phyloP scores from a whole-genome alignment of 352 stramenopile species.

The Pythium utonaiense region DNA sequence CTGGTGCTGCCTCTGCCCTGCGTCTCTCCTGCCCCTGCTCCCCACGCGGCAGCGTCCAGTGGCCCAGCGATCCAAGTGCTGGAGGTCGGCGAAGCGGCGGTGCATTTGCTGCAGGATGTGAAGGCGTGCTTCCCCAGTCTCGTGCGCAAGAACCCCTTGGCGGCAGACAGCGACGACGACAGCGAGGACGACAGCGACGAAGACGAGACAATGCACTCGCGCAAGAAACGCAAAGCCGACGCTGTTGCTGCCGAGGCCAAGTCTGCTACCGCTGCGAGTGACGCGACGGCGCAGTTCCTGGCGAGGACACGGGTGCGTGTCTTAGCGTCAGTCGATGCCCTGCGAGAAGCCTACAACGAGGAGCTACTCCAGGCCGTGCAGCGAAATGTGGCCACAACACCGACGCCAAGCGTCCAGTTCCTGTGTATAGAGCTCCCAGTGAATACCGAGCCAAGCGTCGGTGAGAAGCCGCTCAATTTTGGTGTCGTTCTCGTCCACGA shows the following conservation, averaged over 20 bases:
- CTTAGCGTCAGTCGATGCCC: conserved; percentile 27
- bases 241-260: neutral
- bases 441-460: neutral
- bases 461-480: conserved; percentile 36
- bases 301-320: conserved; percentile 27
- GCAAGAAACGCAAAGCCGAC: neutral
- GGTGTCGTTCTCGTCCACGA: conserved; percentile 57
- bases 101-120: conserved; percentile 47
- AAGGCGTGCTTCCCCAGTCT: conserved; percentile 64
- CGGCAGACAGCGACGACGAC: conserved; percentile 25
- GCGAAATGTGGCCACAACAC: conserved; percentile 7
- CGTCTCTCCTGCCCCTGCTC: neutral
- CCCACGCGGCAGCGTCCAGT: neutral
- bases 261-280: neutral
- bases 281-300: conserved; percentile 32
- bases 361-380: neutral
- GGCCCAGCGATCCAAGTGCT: conserved; percentile 29
- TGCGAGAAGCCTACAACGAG: conserved; percentile 14
- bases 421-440: conserved; percentile 56
- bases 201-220: neutral
- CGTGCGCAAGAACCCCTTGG: conserved; percentile 46
- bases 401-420: conserved; percentile 23
- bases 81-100: conserved; percentile 54
- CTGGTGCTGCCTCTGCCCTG: conserved; percentile 35
- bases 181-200: conserved; percentile 24